Base-by-base conservation (phyloP, 345 rosid genomes). In the Populus nigra region DNA sequence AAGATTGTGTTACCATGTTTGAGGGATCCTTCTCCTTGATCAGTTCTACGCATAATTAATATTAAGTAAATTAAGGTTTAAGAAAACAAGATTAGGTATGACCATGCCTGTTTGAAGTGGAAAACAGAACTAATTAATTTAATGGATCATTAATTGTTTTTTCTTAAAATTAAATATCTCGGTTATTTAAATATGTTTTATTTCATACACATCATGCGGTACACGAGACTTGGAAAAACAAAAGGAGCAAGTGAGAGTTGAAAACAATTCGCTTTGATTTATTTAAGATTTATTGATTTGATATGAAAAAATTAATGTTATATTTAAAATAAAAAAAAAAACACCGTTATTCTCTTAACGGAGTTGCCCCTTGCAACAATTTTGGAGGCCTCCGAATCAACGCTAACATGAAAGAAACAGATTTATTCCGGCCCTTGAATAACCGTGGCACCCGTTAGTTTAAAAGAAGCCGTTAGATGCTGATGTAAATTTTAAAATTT, bases 1-100 rank as follows among this genome's bases (percentile, higher is more conserved):
- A 72, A 67, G 33, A 47, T 49, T 62, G 25, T 66, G 47, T 50
- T 22, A 10, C 35, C 45, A 27, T 75, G 47, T 65, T 80, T 69
- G 41, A 9, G 59, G 69, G 38, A 1, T 29, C 22, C 18, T 27
- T 77, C 36, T 49, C 22, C 12, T 17, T 71, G 8, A 23, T 69
- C 33, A 69, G 1, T 70, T 45, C 73, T 50, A 2, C 16, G 15
- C 12, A 43, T 43, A 43, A 43, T 43, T 43, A 43, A 43, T 43
- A 43, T 10, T 9, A 12, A 43, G 12, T 43, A 43, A 43, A 43
- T 43, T 43, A 12, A 43, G 12, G n/a, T 22, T 53, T 7, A 55
- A 53, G 10, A 18, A 50, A 53, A 53, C 9, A 53, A 53, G n/a
- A 53, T 18, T 1, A 1, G 10, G 41, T 7, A 38, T 38, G 41